Base-by-base conservation (phyloP, 2,329 filamentous ascomycete genomes). In the Fusarium sarcochroum region DNA sequence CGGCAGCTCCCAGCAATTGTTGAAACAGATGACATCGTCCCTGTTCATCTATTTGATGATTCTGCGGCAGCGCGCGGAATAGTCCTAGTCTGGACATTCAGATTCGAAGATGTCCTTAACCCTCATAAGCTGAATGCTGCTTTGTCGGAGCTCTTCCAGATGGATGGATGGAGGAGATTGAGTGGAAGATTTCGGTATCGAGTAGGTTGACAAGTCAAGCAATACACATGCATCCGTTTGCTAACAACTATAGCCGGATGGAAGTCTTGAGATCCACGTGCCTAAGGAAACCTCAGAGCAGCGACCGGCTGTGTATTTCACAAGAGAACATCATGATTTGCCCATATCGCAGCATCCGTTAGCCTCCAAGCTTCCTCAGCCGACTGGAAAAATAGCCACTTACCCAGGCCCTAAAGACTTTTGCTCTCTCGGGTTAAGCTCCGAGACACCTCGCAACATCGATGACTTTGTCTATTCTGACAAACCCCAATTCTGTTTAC, bases 21-120 rank as follows among this genome's bases (percentile, higher is more conserved):
- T 9, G 23, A 53, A 40, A 44, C 64, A 40, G 64, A 67, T 55
- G 64, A 66, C 13, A 38, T 63, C 25, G 47, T 67, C 7, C 62
- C 64, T 3, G 62, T 67, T 13, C 57, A 67, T 5, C 14, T 58
- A 15, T 67, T 67, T 7, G 62, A 67, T 25, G 58, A 66, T 23
- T 54, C 63, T 11, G 40, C 44, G 6, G 57, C 57, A 17, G 42
- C 52, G 8, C 62, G 63, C 11, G 52, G 52, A 15, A 58, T 57
- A 15, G 52, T 63, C 3, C 7, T 67, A 14, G 57, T 67, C 3
- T 67, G 62, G 64, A 66, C 52, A 17, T 66, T 62, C 11, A 59
- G 41, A 15, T 67, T 66, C 10, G 45, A 58, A 11, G 64, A 67
- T 14, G 5, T 63, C 30, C 23, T 67, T 7, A 20, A 49, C 8